Base-by-base conservation (phyloP, 1,139 yeast species). In the Candida gigantensis region DNA sequence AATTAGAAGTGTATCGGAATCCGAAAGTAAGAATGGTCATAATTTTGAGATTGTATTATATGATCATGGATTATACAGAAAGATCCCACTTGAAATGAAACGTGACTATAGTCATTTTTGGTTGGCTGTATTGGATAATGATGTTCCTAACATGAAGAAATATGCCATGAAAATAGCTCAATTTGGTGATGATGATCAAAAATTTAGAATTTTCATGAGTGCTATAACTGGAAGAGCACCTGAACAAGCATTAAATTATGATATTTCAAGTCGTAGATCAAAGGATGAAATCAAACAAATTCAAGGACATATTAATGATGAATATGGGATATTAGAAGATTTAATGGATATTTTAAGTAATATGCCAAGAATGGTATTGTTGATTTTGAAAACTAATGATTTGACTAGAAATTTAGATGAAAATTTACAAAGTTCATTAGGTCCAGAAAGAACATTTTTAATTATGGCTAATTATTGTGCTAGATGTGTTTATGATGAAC, bases 391-490 rank as follows among this genome's bases (percentile, higher is more conserved):
- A 57, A 94, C 99, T 0, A 92, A 94, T 56, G 99, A 94, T 65
- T 69, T 94, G 41, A 89, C 96, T 0, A 72, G 99, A 50, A 83
- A 81, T 47, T 67, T 92, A 36, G 98, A 92, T 59, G 97, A 92
- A 52, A 73, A 77, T 43, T 70, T 92, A 41, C 77, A 84, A 32
- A 81, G 82, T 45, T 95, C 97, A 0, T 64, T 90, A 32, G 97
- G 97, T 0, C 85, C 89, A 2, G 92, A 86, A 56, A 70, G 96
- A 40, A 84, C 96, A 0, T 92, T 92, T 51, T 63, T 90, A 47
- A 88, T 92, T 35, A 76, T 92, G 83, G 95, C 96, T 2, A 78
- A 79, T 30, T 92, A 92, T 58, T 92, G 97, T 65, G 90, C 97
- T 1, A 67, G 68, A 20, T 79, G 89, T 0, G 92, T 88, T 1